phyloP scores from a whole-genome alignment of 2,329 filamentous ascomycete species.

The Fusarium subtropicale region DNA sequence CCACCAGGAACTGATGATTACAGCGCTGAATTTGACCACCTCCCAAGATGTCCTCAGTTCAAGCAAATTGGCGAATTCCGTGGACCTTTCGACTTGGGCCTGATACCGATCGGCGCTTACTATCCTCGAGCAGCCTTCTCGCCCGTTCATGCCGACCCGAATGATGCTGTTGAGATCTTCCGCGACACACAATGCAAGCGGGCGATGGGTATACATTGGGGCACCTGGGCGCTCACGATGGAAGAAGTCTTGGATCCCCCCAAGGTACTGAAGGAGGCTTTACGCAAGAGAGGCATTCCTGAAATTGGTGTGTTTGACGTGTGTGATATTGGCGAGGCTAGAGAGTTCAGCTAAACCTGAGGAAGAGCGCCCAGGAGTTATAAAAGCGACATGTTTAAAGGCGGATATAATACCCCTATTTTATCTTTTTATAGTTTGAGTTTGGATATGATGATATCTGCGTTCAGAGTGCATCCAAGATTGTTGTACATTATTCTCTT shows the following conservation, averaged over 20 bases:
- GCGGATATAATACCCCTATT: constrained; percentile 29
- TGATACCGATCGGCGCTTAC: constrained; percentile 96
- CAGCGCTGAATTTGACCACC: constrained; percentile 70
- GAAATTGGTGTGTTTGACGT: constrained; percentile 83
- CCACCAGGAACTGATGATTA: constrained; percentile 76
- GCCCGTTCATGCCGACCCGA: constrained; percentile 85
- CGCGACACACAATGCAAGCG: constrained; percentile 79
- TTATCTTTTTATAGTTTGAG: constrained; percentile 15
- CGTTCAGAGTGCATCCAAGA: not conserved
- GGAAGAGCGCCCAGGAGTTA: not conserved
- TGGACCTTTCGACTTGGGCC: constrained; percentile 88
- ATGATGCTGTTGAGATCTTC: constrained; percentile 91
- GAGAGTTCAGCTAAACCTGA: constrained; percentile 69
- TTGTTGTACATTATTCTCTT: constrained; percentile 5
- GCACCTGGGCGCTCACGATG: constrained; percentile 85
- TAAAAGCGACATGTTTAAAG: constrained; percentile 9
- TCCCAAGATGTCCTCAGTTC: constrained; percentile 86
- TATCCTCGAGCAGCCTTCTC: constrained; percentile 78
- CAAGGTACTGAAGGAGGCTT: constrained; percentile 74
- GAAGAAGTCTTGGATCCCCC: constrained; percentile 91
- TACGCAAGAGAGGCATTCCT: constrained; percentile 73
- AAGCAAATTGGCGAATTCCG: constrained; percentile 81
- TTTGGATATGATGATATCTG: constrained; percentile 5
- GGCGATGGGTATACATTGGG: constrained; percentile 93
- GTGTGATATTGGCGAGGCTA: constrained; percentile 85